Conservation (phyloP, 139 green algal genomes). For the Ettlia oleoabundans region DNA sequence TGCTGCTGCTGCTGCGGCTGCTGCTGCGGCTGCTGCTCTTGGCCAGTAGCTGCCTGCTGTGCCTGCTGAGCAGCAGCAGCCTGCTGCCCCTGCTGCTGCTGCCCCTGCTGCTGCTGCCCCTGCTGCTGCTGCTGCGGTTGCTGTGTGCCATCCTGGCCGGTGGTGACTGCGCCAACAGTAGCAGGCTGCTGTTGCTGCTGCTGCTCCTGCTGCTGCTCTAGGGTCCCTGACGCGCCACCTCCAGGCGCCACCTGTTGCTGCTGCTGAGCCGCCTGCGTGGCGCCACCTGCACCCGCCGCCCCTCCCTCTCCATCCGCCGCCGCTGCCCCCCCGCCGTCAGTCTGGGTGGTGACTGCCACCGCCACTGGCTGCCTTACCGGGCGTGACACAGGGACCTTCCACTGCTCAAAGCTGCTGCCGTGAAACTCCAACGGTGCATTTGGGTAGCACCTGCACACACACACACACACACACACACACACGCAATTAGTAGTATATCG, state of each 20-base stretch:
- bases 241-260: too few relatives aligned
- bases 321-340: too few relatives aligned
- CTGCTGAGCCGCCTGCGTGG: too few relatives aligned
- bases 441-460: constrained; percentile 27
- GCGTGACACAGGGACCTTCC: constrained; percentile 1
- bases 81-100: neutral
- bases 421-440: constrained; percentile 20
- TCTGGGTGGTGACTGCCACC: too few relatives aligned
- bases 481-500: neutral
- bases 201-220: too few relatives aligned
- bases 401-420: neutral
- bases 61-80: neutral
- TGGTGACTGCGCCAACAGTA: too few relatives aligned
- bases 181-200: too few relatives aligned
- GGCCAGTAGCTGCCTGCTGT: neutral
- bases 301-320: too few relatives aligned
- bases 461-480: neutral
- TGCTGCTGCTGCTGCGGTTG: neutral
- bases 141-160: neutral
- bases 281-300: too few relatives aligned
- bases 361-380: neutral
- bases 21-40: constrained; percentile 2
- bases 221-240: too few relatives aligned
- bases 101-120: neutral
- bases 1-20: neutral